A percentile compares a stretch with the other conserved stretches of the same genome.
Conservation (phyloP, 306 rosid species). For the Malus orientalis region DNA sequence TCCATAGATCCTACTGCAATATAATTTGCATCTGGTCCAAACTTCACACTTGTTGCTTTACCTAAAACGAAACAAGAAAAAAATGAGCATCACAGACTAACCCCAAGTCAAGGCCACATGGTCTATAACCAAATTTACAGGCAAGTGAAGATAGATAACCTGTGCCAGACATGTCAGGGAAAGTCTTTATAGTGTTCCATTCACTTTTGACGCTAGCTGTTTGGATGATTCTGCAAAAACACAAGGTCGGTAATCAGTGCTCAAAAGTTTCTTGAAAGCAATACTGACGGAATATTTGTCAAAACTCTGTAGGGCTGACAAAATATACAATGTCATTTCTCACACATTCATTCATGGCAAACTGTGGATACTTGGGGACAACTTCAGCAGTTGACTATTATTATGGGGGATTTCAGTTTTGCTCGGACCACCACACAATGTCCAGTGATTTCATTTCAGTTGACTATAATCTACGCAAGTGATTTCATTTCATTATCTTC, state of each 20-base stretch:
- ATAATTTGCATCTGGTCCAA: constrained; percentile 83
- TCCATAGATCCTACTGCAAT: constrained; percentile 93
- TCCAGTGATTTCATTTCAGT: background rate
- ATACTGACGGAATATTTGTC: background rate
- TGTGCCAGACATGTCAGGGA: constrained; percentile 98
- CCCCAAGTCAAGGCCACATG: background rate
- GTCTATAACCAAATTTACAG: background rate
- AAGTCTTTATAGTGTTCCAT: constrained; percentile 86
- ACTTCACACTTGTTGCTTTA: constrained; percentile 64
- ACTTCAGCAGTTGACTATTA: background rate
- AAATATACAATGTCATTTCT: background rate
- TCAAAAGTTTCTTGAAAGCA: background rate
- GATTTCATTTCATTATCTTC: background rate
- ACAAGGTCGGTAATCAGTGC: constrained; percentile 20
- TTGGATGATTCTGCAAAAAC: constrained; percentile 78
- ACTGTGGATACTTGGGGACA: background rate
- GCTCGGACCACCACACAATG: background rate
- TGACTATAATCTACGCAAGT: background rate
- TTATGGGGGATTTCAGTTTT: background rate
- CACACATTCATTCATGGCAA: background rate
- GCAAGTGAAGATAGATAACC: constrained; percentile 27
- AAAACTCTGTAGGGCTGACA: background rate
- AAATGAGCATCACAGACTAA: background rate
- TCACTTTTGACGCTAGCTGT: constrained; percentile 89
- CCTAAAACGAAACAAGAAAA: constrained; percentile 36